Conservation (phyloP, 192 early-diverging fungal species). For the Umbelopsis isabellina region DNA sequence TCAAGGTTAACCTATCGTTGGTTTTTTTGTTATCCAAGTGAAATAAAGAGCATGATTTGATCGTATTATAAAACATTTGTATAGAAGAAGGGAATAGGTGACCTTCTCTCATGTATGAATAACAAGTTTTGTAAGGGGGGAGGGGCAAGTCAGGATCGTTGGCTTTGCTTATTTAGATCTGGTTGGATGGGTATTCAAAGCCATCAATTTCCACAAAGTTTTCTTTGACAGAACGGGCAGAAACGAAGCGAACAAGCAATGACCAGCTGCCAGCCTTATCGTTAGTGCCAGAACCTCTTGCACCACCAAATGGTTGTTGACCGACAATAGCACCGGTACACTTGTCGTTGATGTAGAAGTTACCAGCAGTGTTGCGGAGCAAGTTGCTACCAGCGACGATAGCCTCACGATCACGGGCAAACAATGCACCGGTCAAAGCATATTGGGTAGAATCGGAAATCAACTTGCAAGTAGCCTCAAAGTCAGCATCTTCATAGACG, state of each 20-base stretch:
- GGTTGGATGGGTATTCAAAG: conserved; percentile 91
- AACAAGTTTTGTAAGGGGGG: too few relatives aligned
- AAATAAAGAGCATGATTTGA: conserved; percentile 1
- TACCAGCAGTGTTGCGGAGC: conserved; percentile 89
- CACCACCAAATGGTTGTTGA: conserved; percentile 98
- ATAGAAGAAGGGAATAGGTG: too few relatives aligned
- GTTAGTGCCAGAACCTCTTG: conserved; percentile 94
- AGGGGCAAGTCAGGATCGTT: too few relatives aligned
- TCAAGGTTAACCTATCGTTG: background rate
- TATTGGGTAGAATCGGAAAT: conserved; percentile 82
- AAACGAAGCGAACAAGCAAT: conserved; percentile 77
- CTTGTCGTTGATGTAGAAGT: conserved; percentile 99
- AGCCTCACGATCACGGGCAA: conserved; percentile 86
- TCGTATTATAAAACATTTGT: background rate
- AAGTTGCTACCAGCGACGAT: conserved; percentile 72
- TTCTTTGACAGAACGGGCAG: conserved; percentile 95
- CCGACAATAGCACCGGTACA: conserved; percentile 97
- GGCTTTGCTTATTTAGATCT: conserved; percentile 33
- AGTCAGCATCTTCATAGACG: conserved; percentile 83
- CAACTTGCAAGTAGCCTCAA: conserved; percentile 73
- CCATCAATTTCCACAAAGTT: conserved; percentile 81
- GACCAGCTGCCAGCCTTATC: conserved; percentile 94
- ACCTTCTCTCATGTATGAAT: too few relatives aligned
- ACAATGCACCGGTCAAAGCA: conserved; percentile 89
- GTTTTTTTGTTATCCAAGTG: background rate